Percentiles rank a stretch among this genome's conserved stretches.
phyloP scores from a whole-genome alignment of 2,329 filamentous ascomycete genomes.

The Fusarium longipes region DNA sequence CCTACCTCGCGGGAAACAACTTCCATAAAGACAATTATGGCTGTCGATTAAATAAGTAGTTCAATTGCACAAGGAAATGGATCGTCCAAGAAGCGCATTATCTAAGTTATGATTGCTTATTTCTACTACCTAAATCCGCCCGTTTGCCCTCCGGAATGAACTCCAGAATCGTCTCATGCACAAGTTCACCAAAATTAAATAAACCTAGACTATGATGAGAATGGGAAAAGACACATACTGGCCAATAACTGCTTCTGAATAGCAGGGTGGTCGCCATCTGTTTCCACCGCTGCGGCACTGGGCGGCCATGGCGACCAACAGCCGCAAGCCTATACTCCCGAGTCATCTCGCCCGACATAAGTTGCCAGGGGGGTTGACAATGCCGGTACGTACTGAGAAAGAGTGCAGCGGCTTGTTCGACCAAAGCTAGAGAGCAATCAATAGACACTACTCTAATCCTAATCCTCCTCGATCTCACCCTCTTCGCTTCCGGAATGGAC shows the following conservation, averaged over 20 bases:
- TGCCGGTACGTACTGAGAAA: slow-evolving; percentile 47
- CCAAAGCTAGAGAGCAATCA: slow-evolving; percentile 10
- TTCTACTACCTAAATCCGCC: slow-evolving; percentile 6
- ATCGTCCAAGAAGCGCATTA: slow-evolving; percentile 14
- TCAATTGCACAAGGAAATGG: slow-evolving; percentile 28
- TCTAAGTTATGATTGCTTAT: slow-evolving; percentile 1
- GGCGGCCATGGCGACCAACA: slow-evolving; percentile 33
- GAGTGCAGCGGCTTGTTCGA: slow-evolving; percentile 21
- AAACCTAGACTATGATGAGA: slow-evolving; percentile 28
- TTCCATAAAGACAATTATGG: slow-evolving; percentile 20
- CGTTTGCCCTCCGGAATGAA: neutral
- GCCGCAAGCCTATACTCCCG: slow-evolving; percentile 46
- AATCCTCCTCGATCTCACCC: slow-evolving; percentile 94
- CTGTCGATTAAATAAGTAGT: slow-evolving; percentile 41
- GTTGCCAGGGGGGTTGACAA: slow-evolving; percentile 39
- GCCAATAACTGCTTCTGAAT: slow-evolving; percentile 24
- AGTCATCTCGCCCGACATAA: slow-evolving; percentile 47
- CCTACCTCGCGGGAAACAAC: slow-evolving; percentile 54
- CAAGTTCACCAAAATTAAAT: slow-evolving; percentile 36
- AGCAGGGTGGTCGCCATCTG: slow-evolving; percentile 35
- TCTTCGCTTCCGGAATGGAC: slow-evolving; percentile 86
- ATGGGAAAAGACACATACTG: slow-evolving; percentile 42
- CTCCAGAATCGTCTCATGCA: slow-evolving; percentile 26
- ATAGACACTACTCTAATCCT: slow-evolving; percentile 40
- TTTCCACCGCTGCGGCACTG: slow-evolving; percentile 35